Percentiles rank a stretch among this genome's conserved stretches.
phyloP scores from a whole-genome alignment of 306 rosid genomes.

The Citrullus amarus region DNA sequence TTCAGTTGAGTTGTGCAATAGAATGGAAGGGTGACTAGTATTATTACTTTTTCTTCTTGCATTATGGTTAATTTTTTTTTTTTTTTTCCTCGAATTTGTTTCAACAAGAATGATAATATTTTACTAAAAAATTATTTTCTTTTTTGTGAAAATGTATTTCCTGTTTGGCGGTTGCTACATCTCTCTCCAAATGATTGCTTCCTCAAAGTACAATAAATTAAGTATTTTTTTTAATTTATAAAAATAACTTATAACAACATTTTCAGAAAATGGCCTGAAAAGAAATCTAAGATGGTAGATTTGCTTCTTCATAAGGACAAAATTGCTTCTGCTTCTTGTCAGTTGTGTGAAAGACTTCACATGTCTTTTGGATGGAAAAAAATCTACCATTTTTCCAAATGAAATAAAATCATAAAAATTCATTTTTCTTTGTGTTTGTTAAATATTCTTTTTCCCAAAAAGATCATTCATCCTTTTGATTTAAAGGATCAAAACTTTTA shows the following conservation, averaged over 20 bases:
- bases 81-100: background rate
- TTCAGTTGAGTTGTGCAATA: too few species aligned
- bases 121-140: background rate
- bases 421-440: background rate
- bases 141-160: background rate
- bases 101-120: background rate
- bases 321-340: background rate
- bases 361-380: background rate
- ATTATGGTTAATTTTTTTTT: too few species aligned
- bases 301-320: background rate
- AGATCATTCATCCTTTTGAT: background rate
- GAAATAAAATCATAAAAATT: background rate
- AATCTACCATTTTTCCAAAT: background rate
- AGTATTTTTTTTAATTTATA: background rate
- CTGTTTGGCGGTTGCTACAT: background rate
- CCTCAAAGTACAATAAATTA: background rate
- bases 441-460: background rate
- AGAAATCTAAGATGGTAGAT: background rate
- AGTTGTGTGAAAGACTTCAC: background rate
- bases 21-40: too few species aligned
- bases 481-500: background rate
- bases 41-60: too few species aligned
- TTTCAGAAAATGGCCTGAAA: constrained; percentile 1
- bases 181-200: background rate
- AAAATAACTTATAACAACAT: background rate